Base-by-base conservation (phyloP, 2,329 filamentous ascomycete species). In the Aspergillus sp. region DNA sequence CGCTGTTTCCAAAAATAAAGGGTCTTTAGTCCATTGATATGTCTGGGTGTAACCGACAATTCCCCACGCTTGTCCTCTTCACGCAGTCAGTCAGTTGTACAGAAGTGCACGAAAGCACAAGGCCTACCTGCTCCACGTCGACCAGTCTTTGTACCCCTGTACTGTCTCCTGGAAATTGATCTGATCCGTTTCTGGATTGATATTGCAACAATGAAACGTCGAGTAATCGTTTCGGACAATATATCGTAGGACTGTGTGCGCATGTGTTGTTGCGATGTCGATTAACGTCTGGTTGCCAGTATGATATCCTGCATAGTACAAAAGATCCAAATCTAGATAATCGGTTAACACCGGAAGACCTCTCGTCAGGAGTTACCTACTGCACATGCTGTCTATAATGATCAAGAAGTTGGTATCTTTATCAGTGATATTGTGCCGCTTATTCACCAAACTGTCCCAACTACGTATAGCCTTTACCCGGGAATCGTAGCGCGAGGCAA, bases 381-480 rank as follows among this genome's bases (percentile, higher is more conserved):
- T 48, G 22, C 46, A 48, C 53, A 55, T 55, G 50, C 53, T 55
- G 14, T 55, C 53, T 3, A 55, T 22, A 8, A 55, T 55, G 13
- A 53, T 50, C 9, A 55, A 41, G 17, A 49, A 55, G 26, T 55
- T 45, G 2, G 35, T 30, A 3, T 24, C 11, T 16, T 48, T n/a
- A n/a, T 50, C 47, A 2, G 32, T 35, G 2, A 53, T 47, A 16
- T 50, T 6, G n/a, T 45, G 17, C 32, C 10, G 44, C 24, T 42
- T 55, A 45, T 14, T 43, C 14, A 24, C 14, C 16, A 55, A 47
- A 13, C 16, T 41, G 24, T 55, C 44, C 53, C 53, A 55, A 47
- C 71, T 74, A 19, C 73, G 69, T 16, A 75, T 73, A 8, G 71
- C 73, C 13, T 71, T 68, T 0, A 71, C 60, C 16, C 68, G 68